phyloP scores from a whole-genome alignment of 805 yeast genomes.

The Pichia cephalocereana region DNA sequence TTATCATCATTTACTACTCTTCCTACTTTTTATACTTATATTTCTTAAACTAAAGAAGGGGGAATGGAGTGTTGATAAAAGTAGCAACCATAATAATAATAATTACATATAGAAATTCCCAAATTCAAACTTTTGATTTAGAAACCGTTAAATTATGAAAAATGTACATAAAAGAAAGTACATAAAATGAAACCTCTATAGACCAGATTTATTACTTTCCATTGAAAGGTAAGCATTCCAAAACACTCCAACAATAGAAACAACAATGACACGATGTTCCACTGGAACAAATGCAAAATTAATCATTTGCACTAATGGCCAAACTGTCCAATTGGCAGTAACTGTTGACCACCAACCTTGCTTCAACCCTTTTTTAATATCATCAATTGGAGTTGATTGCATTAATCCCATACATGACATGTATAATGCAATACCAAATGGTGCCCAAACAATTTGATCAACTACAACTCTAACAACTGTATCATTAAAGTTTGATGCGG shows the following conservation, averaged over 20 bases:
- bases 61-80: no score
- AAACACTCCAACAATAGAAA: constrained; percentile 60
- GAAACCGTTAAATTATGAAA: no score
- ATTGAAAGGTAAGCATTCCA: constrained; percentile 67
- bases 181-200: neutral
- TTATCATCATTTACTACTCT: no score
- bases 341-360: constrained; percentile 62
- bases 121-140: no score
- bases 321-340: constrained; percentile 68
- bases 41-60: no score
- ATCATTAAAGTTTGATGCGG: constrained; percentile 15
- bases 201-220: neutral
- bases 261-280: constrained; percentile 56
- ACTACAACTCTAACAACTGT: constrained; percentile 44
- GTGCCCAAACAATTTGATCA: constrained; percentile 76
- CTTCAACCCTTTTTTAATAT: constrained; percentile 38
- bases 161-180: no score
- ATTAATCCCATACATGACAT: constrained; percentile 56
- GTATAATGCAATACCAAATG: constrained; percentile 66
- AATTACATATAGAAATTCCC: no score
- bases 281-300: constrained; percentile 75
- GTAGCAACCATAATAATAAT: no score
- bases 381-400: constrained; percentile 43
- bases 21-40: no score
- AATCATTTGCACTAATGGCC: constrained; percentile 81